phyloP scores from a whole-genome alignment of 805 yeast genomes.

The Sungouiella blattae region DNA sequence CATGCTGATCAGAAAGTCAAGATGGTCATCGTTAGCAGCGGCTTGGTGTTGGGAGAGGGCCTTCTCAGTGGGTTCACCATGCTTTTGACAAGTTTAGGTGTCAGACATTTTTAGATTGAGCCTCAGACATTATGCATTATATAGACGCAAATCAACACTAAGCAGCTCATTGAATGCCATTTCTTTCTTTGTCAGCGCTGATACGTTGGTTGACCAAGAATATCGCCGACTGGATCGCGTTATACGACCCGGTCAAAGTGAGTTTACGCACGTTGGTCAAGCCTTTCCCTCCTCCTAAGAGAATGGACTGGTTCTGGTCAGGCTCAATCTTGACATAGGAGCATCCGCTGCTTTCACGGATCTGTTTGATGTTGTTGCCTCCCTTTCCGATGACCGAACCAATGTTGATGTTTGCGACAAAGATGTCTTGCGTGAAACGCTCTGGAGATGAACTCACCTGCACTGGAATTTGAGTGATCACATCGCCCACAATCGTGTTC shows the following conservation, averaged over 20 bases:
- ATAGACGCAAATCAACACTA: background rate
- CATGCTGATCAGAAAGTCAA: slow-evolving; percentile 51
- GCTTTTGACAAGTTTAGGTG: slow-evolving; percentile 64
- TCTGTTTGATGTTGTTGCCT: slow-evolving; percentile 76
- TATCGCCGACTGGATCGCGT: slow-evolving; percentile 69
- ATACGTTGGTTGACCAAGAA: slow-evolving; percentile 69
- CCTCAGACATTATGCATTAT: no score
- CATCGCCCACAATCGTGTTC: slow-evolving; percentile 41
- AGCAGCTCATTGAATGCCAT: slow-evolving; percentile 15
- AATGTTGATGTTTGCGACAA: slow-evolving; percentile 71
- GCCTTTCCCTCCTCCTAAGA: slow-evolving; percentile 44
- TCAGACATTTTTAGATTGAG: slow-evolving; percentile 24
- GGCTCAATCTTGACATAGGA: slow-evolving; percentile 71
- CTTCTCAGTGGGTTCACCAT: slow-evolving; percentile 78
- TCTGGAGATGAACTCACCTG: slow-evolving; percentile 38
- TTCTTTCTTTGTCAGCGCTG: slow-evolving; percentile 59
- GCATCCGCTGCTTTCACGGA: slow-evolving; percentile 68
- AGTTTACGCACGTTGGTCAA: slow-evolving; percentile 50
- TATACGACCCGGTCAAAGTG: slow-evolving; percentile 63
- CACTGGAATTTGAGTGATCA: slow-evolving; percentile 38
- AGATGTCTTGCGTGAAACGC: slow-evolving; percentile 64
- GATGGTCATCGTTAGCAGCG: slow-evolving; percentile 86
- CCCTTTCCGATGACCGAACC: slow-evolving; percentile 87
- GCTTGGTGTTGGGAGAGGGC: slow-evolving; percentile 93
- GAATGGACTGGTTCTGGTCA: slow-evolving; percentile 48